phyloP scores from a whole-genome alignment of 306 rosid species.

The Acacia acuminata region DNA sequence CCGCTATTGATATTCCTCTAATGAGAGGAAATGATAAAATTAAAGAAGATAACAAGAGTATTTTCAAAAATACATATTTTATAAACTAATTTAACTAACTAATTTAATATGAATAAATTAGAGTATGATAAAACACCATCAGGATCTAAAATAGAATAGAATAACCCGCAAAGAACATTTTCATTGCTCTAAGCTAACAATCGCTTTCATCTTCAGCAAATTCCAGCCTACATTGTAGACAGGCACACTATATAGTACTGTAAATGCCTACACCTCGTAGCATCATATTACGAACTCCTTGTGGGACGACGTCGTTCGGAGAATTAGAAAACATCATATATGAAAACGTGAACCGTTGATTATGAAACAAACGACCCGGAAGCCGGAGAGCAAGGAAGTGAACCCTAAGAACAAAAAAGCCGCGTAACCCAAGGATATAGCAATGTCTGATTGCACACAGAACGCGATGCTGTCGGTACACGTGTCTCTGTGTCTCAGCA shows the following conservation, averaged over 20 bases:
- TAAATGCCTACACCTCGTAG: constrained; percentile 20
- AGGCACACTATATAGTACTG: constrained; percentile 4
- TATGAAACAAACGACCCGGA: constrained; percentile 79
- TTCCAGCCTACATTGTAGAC: constrained; percentile 13
- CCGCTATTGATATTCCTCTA: rapidly evolving
- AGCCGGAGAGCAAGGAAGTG: constrained; percentile 80
- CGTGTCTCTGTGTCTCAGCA: constrained; percentile 57
- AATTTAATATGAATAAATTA: too few species aligned
- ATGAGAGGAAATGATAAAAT: too few species aligned
- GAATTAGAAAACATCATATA: constrained; percentile 19
- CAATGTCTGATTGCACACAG: constrained; percentile 75
- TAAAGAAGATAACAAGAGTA: rapidly evolving
- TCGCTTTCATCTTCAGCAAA: background rate
- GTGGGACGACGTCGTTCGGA: constrained; percentile 30
- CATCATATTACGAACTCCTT: background rate
- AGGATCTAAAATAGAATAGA: too few species aligned
- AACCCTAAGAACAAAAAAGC: constrained; percentile 87
- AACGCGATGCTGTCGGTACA: constrained; percentile 66
- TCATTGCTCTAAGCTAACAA: background rate
- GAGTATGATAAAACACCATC: too few species aligned
- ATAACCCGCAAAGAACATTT: background rate
- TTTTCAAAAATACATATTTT: too few species aligned
- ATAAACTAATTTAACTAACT: too few species aligned
- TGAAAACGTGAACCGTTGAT: constrained; percentile 94
- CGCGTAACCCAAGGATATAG: constrained; percentile 72